Conservation (phyloP, 176 grass and related monocot species). For the Hsuehochloa calcarea region DNA sequence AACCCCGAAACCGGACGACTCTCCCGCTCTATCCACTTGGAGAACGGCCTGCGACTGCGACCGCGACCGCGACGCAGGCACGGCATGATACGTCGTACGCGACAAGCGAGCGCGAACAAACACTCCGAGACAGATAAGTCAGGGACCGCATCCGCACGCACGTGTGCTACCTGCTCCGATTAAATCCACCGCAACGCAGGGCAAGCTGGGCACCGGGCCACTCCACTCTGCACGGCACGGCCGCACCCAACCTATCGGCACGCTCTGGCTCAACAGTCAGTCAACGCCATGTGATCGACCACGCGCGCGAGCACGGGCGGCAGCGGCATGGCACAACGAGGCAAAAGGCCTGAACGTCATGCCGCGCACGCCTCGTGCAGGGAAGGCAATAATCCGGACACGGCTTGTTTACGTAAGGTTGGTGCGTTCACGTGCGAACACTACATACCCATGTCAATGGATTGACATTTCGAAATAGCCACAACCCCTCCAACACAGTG, state of each 20-base stretch:
- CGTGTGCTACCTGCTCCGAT: background rate
- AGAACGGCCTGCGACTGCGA: background rate
- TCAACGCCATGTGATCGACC: background rate
- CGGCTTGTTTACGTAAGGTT: background rate
- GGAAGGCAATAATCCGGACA: background rate
- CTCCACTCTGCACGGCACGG: background rate
- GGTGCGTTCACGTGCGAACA: background rate
- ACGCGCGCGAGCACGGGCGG: background rate
- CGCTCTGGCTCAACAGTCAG: background rate
- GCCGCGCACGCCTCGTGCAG: background rate
- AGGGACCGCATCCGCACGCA: background rate
- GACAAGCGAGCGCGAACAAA: conserved; percentile 24
- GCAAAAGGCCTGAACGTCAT: background rate
- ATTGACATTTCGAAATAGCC: too few relatives aligned
- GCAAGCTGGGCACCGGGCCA: background rate
- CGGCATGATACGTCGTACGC: background rate
- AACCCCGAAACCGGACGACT: background rate
- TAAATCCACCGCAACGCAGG: background rate
- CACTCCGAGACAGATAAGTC: background rate
- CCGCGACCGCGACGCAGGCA: background rate
- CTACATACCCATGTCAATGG: too few relatives aligned
- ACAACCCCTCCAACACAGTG: too few relatives aligned
- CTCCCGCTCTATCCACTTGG: conserved; percentile 18
- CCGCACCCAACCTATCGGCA: background rate
- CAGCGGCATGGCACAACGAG: background rate